phyloP scores from a whole-genome alignment of 768 basidiomycete species.

The Termitomyces sp. region DNA sequence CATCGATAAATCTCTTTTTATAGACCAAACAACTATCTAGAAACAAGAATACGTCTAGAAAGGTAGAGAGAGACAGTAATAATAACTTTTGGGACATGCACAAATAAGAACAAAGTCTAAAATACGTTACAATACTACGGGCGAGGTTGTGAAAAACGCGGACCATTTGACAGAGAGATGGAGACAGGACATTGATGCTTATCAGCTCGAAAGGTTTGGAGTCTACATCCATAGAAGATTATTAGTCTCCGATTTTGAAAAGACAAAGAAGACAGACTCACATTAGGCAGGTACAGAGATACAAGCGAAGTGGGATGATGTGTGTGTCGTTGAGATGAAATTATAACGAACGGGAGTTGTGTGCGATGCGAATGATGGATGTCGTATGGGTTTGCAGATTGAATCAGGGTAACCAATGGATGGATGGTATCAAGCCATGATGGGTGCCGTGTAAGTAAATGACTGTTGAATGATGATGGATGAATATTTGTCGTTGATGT shows the following conservation, averaged over 20 bases:
- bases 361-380: background rate
- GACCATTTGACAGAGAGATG: background rate
- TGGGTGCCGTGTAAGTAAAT: background rate
- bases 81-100: background rate
- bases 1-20: background rate
- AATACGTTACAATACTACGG: background rate
- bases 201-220: no score
- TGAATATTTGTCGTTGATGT: no score
- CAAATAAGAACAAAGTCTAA: background rate
- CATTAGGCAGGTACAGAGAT: background rate
- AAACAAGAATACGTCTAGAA: background rate
- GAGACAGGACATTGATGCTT: background rate
- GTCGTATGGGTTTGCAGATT: background rate
- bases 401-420: background rate
- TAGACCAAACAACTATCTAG: background rate
- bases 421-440: constrained; percentile 2
- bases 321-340: background rate
- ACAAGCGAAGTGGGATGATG: background rate
- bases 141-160: background rate
- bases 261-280: background rate
- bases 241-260: no score
- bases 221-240: no score
- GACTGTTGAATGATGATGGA: no score
- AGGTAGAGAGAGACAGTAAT: background rate
- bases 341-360: background rate